These are phyloP conservation scores for Trypanosoma lewisi DNA, from an alignment of 208 protist species.

Conservation along the genomic window DNA sequence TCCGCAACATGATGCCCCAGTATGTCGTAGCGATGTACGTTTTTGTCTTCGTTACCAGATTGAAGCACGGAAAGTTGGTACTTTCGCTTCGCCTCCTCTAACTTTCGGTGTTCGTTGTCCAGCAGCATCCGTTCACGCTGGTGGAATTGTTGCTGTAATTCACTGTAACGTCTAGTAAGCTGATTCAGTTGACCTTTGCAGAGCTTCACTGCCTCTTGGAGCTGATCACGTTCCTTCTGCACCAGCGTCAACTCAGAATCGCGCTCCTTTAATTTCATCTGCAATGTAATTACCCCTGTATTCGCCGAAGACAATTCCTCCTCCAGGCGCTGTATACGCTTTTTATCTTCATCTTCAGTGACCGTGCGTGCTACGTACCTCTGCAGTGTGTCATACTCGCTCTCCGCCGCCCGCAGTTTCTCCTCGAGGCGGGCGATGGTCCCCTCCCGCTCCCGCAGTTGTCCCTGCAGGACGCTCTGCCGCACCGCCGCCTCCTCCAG, in stretches of 20 bases:
- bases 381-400: conserved; percentile 70
- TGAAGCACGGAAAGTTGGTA: conserved; percentile 12
- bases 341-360: conserved; percentile 30
- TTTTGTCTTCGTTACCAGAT: not conserved
- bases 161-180: conserved; percentile 38
- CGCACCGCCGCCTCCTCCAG: conserved; percentile 49
- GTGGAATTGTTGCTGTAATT: conserved; percentile 39
- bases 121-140: conserved; percentile 28
- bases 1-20: conserved; percentile 18
- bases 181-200: conserved; percentile 38
- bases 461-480: conserved; percentile 43
- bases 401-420: conserved; percentile 44
- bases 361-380: conserved; percentile 36
- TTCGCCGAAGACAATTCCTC: conserved; percentile 34
- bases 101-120: conserved; percentile 18
- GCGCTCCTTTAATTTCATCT: conserved; percentile 32
- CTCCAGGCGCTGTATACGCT: conserved; percentile 37
- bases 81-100: conserved; percentile 21
- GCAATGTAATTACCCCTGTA: conserved; percentile 18
- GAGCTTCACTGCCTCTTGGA: conserved; percentile 32
- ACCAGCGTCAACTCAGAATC: conserved; percentile 33
- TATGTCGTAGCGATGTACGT: conserved; percentile 19
- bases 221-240: conserved; percentile 34
- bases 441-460: conserved; percentile 59
- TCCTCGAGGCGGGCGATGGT: conserved; percentile 45